Evolutionary conservation across 2,329 filamentous ascomycete genomes (phyloP).

Genomic region (Chaetomium sp.): DNA sequence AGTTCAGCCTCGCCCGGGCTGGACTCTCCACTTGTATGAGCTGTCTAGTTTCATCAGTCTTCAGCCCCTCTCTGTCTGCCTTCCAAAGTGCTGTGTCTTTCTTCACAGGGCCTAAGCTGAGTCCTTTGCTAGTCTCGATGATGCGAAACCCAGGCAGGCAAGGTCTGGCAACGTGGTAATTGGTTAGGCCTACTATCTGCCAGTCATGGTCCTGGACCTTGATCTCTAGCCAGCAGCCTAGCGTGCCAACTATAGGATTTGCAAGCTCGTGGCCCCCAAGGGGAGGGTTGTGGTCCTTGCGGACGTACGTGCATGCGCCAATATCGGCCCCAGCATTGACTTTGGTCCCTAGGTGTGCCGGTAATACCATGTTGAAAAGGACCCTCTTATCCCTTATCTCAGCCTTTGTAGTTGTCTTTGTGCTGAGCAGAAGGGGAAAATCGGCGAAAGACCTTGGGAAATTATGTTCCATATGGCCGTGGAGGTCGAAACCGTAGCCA

Average conservation of each 20-base stretch:
- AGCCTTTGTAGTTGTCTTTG: neutral
- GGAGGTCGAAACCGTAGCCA: neutral
- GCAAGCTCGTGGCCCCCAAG: neutral
- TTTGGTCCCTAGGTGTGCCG: neutral
- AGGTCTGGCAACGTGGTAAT: slow-evolving; percentile 5
- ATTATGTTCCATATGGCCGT: slow-evolving; percentile 7
- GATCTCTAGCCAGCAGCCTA: slow-evolving; percentile 2
- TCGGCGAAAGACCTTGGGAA: neutral
- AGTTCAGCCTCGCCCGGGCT: neutral
- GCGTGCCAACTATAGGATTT: neutral
- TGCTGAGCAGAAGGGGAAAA: neutral
- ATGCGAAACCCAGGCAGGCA: neutral
- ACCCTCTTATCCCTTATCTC: neutral
- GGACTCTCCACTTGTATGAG: neutral
- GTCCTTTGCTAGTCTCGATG: neutral
- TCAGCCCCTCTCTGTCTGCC: neutral
- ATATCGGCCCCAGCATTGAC: slow-evolving; percentile 10
- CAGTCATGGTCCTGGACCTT: neutral
- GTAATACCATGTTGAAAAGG: neutral
- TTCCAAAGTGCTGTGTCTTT: slow-evolving; percentile 1
- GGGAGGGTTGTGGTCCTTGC: neutral
- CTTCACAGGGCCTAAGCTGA: neutral
- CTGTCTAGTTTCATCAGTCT: neutral
- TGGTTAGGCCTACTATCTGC: neutral
- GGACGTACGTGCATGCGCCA: neutral